Conservation (phyloP, 2,329 filamentous ascomycete genomes). For the Macroventuria anomochaeta region DNA sequence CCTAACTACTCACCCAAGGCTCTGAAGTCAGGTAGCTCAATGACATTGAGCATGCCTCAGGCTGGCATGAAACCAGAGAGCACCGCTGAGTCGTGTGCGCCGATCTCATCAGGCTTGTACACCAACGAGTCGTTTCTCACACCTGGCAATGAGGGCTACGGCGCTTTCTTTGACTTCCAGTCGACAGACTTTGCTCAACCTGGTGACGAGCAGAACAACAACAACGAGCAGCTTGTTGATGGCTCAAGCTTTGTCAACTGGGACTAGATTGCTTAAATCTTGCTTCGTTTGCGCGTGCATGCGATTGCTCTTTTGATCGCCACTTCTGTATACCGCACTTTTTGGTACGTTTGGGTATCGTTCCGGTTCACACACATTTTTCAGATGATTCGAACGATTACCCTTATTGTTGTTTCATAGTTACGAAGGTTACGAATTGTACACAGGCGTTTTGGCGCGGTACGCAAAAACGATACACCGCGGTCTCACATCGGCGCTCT, state of each 20-base stretch:
- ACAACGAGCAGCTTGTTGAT: constrained; percentile 27
- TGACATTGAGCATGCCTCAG: constrained; percentile 44
- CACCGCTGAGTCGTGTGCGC: constrained; percentile 27
- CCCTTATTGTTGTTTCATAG: constrained; percentile 4
- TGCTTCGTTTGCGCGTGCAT: not conserved
- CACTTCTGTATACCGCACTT: constrained; percentile 1
- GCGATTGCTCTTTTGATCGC: not conserved
- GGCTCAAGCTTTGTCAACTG: constrained; percentile 34
- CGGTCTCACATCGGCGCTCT: constrained; percentile 18
- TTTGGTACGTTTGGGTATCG: constrained; percentile 11
- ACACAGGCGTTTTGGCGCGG: constrained; percentile 12
- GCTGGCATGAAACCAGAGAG: constrained; percentile 33
- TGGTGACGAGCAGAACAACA: constrained; percentile 25
- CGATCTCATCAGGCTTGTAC: constrained; percentile 33
- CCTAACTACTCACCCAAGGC: constrained; percentile 49
- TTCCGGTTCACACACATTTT: constrained; percentile 13
- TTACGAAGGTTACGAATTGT: constrained; percentile 15
- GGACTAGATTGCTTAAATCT: constrained; percentile 21
- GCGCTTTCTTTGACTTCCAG: constrained; percentile 33
- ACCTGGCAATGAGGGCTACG: constrained; percentile 30
- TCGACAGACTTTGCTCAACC: constrained; percentile 21
- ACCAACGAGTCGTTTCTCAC: constrained; percentile 26
- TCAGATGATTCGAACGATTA: constrained; percentile 9
- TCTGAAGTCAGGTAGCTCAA: constrained; percentile 17
- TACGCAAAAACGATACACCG: constrained; percentile 9